These are phyloP conservation scores for Forsythia suspensa DNA, from an alignment of 257 asterid genomes.

Conservation along the genomic window DNA sequence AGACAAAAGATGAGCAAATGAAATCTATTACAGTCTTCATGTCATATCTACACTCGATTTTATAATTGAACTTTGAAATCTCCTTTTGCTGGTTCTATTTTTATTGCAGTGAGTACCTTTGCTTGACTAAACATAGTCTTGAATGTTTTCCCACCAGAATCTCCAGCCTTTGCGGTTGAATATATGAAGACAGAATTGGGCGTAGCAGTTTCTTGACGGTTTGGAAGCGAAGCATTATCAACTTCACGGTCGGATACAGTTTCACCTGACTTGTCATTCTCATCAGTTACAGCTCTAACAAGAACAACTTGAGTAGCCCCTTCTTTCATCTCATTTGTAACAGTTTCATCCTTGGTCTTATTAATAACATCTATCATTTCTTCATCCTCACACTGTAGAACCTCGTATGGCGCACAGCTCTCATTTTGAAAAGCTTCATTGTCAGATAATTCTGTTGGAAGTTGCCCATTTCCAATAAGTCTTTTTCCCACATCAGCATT, in stretches of 20 bases:
- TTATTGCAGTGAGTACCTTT: slow-evolving; percentile 32
- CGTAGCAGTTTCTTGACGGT: slow-evolving; percentile 38
- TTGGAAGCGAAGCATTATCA: slow-evolving; percentile 26
- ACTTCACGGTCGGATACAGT: slow-evolving; percentile 23
- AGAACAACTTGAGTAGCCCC: slow-evolving; percentile 1
- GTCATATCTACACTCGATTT: background rate
- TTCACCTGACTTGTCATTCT: slow-evolving; percentile 19
- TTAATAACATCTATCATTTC: slow-evolving; percentile 29
- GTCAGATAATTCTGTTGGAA: slow-evolving; percentile 31
- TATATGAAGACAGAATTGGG: slow-evolving; percentile 37
- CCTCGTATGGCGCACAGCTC: slow-evolving; percentile 23
- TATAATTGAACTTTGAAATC: background rate
- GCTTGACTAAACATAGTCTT: slow-evolving; percentile 28
- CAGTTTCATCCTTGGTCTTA: slow-evolving; percentile 14
- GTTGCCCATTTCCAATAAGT: slow-evolving; percentile 19
- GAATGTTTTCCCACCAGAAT: slow-evolving; percentile 31
- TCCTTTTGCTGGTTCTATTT: background rate
- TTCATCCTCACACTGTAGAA: slow-evolving; percentile 28
- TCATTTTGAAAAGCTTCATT: slow-evolving; percentile 32
- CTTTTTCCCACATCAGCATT: slow-evolving; percentile 22
- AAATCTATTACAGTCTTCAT: background rate
- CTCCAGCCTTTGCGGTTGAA: slow-evolving; percentile 39
- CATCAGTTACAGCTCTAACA: slow-evolving; percentile 12
- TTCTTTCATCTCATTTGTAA: slow-evolving; percentile 15
- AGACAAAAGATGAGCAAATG: background rate